Base-by-base conservation (phyloP, 2,329 filamentous ascomycete genomes). In the Apiospora arundinis region DNA sequence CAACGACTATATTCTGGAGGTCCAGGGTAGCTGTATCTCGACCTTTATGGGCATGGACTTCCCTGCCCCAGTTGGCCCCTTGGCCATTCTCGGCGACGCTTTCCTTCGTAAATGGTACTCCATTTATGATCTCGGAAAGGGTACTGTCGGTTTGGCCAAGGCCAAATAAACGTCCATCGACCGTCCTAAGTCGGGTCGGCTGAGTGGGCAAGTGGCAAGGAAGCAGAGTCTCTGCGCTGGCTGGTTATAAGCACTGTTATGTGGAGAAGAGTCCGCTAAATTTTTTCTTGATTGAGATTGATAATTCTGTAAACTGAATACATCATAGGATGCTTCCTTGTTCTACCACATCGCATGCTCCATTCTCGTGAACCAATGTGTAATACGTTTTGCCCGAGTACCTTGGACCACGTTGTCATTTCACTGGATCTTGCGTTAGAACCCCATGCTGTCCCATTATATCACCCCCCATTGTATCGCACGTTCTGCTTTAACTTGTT, bases 11-110 rank as follows among this genome's bases (percentile, higher is more conserved):
- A 95, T 98, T 77, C 91, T 99, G 52, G 95, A 99, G 85, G 91
- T 98, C 60, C 93, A 95, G 81, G 96, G 95, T 77, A 95, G 92
- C 82, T 99, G 96, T 85, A 97, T 99, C 84, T 98, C 95, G 74
- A 93, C 94, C 77, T 97, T 99, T 86, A 97, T 97, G 91, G 95
- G 95, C 78, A 97, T 98, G 92, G 96, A 95, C 82, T 91, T 94
- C 85, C 92, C 95, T 71, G 93, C 92, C 80, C 95, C 95, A 49
- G 92, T 93, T 72, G 95, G 96, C 66, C 96, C 96, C 76, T 90
- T 99, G 75, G 95, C 94, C 74, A 99, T 99, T 75, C 91, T 99
- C 37, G 96, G 96, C 79, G 95, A 97, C 82, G 93, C 91, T 67
- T 93, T 93, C 88, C 87, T 93, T 80, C 91, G 94, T 84, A 93